Conservation (phyloP, 2,329 filamentous ascomycete genomes). For the Zymoseptoria ardabiliae region DNA sequence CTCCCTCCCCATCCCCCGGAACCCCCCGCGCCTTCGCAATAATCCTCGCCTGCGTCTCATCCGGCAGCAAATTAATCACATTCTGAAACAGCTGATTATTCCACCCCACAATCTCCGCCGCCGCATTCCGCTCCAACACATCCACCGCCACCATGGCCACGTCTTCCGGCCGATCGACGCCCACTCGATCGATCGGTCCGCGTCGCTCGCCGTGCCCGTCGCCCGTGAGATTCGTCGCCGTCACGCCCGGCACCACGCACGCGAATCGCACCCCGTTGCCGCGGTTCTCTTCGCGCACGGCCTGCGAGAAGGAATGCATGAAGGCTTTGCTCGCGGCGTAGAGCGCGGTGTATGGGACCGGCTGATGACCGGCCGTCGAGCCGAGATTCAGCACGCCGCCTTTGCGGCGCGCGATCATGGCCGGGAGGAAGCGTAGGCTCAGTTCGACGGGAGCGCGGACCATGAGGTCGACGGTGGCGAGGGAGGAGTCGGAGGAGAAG, state of each 20-base stretch:
- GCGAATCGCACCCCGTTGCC: neutral
- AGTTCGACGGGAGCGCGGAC: constrained; percentile 1
- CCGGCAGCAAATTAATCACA: neutral
- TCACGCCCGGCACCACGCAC: neutral
- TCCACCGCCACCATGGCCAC: constrained; percentile 2
- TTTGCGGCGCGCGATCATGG: neutral
- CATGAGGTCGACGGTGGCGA: neutral
- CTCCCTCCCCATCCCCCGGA: no score
- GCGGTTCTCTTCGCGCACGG: neutral
- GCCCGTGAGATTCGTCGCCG: constrained; percentile 1
- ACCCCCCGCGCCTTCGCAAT: neutral
- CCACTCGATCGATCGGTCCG: neutral
- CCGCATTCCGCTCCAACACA: constrained; percentile 1
- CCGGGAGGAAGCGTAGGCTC: neutral
- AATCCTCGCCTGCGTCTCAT: neutral
- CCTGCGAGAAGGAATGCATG: neutral
- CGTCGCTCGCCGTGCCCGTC: neutral
- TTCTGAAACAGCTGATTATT: constrained; percentile 2
- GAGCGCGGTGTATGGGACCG: neutral
- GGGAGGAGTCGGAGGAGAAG: neutral
- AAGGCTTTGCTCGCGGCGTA: constrained; percentile 2
- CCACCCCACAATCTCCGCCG: constrained; percentile 3
- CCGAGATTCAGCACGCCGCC: constrained; percentile 1
- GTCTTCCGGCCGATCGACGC: neutral
- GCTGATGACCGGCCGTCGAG: neutral